Conservation (phyloP, 345 rosid genomes). For the Eucalyptus regnans region DNA sequence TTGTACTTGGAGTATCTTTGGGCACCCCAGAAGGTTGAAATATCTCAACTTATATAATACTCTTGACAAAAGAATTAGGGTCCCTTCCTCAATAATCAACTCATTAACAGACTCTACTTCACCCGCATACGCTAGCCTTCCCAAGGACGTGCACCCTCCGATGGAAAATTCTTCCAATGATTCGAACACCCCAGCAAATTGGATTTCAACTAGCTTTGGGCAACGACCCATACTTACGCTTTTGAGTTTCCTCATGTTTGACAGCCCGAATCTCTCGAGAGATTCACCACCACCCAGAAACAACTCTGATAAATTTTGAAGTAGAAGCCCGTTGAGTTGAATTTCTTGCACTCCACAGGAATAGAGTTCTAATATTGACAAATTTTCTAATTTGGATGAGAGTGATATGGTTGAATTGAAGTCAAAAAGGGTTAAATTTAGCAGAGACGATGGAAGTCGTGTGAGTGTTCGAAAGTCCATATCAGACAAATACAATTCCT, state of each 20-base stretch:
- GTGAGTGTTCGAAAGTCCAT: neutral
- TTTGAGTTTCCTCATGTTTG: neutral
- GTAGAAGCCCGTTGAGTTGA: neutral
- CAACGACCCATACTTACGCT: too few relatives aligned
- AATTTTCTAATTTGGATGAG: neutral
- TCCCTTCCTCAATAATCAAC: neutral
- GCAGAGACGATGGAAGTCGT: neutral
- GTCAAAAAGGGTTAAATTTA: accelerated
- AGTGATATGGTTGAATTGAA: neutral
- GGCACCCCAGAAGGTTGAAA: accelerated
- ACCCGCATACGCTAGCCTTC: neutral
- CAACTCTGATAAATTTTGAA: neutral
- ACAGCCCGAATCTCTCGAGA: neutral
- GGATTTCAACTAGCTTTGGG: neutral
- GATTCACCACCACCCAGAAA: accelerated
- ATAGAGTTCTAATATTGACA: accelerated
- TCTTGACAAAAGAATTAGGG: neutral
- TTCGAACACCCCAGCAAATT: neutral
- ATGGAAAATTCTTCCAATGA: accelerated
- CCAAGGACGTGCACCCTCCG: accelerated
- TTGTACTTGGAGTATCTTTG: neutral
- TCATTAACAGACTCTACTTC: neutral
- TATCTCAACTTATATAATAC: neutral
- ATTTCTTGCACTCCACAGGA: accelerated
- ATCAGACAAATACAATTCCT: accelerated